Evolutionary conservation across 306 rosid species (phyloP).

Genomic region (Vigna unguiculata): DNA sequence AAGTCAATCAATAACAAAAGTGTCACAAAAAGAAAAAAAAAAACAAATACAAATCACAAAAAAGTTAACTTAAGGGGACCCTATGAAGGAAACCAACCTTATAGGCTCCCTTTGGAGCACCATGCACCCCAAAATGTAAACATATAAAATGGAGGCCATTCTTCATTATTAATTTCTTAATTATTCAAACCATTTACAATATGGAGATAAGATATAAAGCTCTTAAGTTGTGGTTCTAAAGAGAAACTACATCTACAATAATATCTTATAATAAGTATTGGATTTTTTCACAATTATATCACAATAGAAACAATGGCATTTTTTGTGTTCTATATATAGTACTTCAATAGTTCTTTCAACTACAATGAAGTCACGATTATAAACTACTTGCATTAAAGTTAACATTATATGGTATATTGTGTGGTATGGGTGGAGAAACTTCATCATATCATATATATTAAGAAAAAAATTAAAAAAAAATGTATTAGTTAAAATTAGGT

Average conservation of each 20-base stretch:
- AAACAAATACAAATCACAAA: not conserved
- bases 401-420: not conserved
- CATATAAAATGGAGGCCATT: not conserved
- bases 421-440: too few relatives aligned
- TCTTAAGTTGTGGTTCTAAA: not conserved
- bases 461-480: too few relatives aligned
- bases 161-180: not conserved
- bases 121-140: not conserved
- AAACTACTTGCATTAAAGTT: not conserved
- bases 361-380: not conserved
- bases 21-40: too few relatives aligned
- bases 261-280: not conserved
- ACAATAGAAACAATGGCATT: not conserved
- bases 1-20: too few relatives aligned
- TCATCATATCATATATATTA: too few relatives aligned
- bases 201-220: not conserved
- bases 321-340: not conserved
- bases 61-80: too few relatives aligned
- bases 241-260: not conserved
- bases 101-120: constrained; percentile 2
- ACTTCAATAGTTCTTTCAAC: not conserved
- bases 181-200: not conserved
- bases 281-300: not conserved
- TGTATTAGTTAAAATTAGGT: too few relatives aligned
- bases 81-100: too few relatives aligned